Evolutionary conservation across 2,329 filamentous ascomycete species (phyloP), one percentile per base, ranked within the genome.

Genomic region (Magnaporthiopsis rhizophila): DNA sequence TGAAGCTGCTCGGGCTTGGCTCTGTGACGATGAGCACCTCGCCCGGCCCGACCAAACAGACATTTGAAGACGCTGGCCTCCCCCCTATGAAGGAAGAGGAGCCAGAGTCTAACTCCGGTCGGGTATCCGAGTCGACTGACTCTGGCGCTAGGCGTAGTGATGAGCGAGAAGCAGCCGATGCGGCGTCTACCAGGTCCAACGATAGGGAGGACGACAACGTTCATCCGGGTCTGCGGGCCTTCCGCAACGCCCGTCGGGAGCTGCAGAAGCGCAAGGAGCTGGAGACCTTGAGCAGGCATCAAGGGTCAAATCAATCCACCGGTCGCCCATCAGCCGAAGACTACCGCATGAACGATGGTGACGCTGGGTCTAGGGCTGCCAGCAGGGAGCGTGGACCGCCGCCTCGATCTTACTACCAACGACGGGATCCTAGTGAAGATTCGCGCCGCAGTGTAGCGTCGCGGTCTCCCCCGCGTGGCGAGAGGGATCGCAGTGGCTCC

Each of bases 1-100:
- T 83, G 72, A 89, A 86, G 74, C 83, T 87, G 72, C 79, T 88
- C 13, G 86, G 86, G 3, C 74, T 89, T 18, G 81, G 81, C 11
- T 73, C 76, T 11, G 69, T 76, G 3, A 76, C 76, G 3, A 76
- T 78, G 67, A 77, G 73, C 56, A 76, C 74, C 15, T 72, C 78
- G 2, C 74, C 78, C 0, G 79, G 77, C 13, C 75, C 78, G 3
- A 70, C 71, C 15, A 80, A 77, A 66, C 69, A 71, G 26, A 72
- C 70, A 1, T 75, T 75, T 58, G 77, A 78, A 2, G 75, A 75
- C 30, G 71, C 62, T 5, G 60, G 66, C 3, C 66, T 71, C 0
- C 68, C 71, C 21, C 68, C 72, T 4, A 71, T 72, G 68, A 66
- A 68, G 18, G 69, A 73, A 59, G 72, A 74, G 62, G 36, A 50